Evolutionary conservation across 345 rosid genomes (phyloP).

Genomic region (Gossypium mustelinum): DNA sequence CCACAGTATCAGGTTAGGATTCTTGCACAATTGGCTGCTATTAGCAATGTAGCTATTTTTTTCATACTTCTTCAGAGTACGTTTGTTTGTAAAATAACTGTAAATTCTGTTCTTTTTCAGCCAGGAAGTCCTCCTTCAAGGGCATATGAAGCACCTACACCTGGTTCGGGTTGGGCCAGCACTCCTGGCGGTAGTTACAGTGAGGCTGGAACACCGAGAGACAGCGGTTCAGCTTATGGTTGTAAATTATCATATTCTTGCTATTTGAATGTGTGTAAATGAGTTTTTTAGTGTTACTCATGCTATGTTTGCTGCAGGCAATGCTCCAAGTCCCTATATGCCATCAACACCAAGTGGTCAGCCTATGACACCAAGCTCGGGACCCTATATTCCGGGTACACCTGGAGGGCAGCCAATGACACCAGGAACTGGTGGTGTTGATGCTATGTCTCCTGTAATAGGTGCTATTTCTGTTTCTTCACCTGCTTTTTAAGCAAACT

Average conservation of each 20-base stretch:
- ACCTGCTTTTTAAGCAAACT: background rate
- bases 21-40: background rate
- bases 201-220: conserved; percentile 93
- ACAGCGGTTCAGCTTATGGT: conserved; percentile 67
- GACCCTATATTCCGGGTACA: conserved; percentile 83
- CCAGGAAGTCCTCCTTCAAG: conserved; percentile 93
- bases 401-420: conserved; percentile 99
- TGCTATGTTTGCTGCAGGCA: conserved; percentile 43
- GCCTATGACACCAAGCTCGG: conserved; percentile 88
- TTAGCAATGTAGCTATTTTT: background rate
- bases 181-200: conserved; percentile 90
- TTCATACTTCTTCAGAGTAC: background rate
- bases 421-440: conserved; percentile 91
- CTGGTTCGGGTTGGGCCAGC: conserved; percentile 89
- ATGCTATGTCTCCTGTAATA: conserved; percentile 84
- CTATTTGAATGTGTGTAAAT: background rate
- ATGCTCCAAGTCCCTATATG: conserved; percentile 91
- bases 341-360: conserved; percentile 92
- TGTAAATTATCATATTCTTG: conserved; percentile 18
- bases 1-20: conserved; percentile 80
- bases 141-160: conserved; percentile 90
- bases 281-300: background rate
- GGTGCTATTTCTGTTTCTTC: conserved; percentile 34
- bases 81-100: background rate
- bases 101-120: conserved; percentile 32